phyloP scores from a whole-genome alignment of 2,329 filamentous ascomycete genomes.

The Dactylellina leptospora region DNA sequence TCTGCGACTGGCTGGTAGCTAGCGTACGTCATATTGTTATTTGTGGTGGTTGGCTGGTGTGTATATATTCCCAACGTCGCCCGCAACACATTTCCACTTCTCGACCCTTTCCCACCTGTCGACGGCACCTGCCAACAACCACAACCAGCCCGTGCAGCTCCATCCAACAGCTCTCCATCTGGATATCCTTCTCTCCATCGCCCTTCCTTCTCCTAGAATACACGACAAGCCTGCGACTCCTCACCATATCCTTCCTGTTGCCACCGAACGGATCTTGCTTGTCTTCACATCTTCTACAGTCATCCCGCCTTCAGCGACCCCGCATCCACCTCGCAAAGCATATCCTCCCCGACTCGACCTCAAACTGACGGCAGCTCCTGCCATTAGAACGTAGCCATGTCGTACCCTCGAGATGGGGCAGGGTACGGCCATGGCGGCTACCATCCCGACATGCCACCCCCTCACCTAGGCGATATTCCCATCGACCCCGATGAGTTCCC shows the following conservation, averaged over 20 bases:
- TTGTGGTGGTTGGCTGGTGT: background rate
- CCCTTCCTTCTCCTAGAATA: conserved; percentile 5
- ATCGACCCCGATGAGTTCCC: conserved; percentile 50
- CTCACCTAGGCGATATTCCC: conserved; percentile 38
- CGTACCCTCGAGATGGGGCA: conserved; percentile 49
- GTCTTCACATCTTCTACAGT: background rate
- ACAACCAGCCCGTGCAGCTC: background rate
- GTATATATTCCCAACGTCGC: conserved; percentile 11
- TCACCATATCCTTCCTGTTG: background rate
- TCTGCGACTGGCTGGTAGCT: background rate
- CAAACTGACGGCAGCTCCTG: conserved; percentile 6
- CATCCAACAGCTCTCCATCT: background rate
- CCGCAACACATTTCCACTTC: conserved; percentile 40
- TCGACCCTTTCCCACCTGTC: conserved; percentile 27
- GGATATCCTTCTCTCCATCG: background rate
- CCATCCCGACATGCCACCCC: conserved; percentile 44
- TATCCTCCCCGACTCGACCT: conserved; percentile 1
- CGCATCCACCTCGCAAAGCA: conserved; percentile 9
- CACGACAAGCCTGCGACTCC: background rate
- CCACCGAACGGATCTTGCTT: background rate
- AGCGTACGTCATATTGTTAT: conserved; percentile 39
- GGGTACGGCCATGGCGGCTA: conserved; percentile 50
- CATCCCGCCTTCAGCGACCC: conserved; percentile 12
- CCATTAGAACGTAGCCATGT: conserved; percentile 29
- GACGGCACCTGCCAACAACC: background rate